Base-by-base conservation (phyloP, 345 rosid genomes). In the Citrus glauca region DNA sequence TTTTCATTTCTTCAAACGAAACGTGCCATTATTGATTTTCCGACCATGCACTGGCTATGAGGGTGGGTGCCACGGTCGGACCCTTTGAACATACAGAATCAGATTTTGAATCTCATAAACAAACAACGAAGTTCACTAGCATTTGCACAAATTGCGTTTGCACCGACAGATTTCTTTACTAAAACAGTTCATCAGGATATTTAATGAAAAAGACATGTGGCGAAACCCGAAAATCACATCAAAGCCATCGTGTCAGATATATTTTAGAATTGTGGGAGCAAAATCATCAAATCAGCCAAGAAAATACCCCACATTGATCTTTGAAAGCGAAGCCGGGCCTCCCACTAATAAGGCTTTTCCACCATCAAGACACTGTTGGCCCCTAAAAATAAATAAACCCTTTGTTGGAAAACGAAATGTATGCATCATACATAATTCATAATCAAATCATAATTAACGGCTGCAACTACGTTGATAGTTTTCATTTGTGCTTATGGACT, bases 271-370 rank as follows among this genome's bases (percentile, higher is more conserved):
- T 45, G 57, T 22, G 17, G 2, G 57, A 17, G 57, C 35, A 69
- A n/a, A 35, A 74, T 62, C 27, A 62, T 40, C 32, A 37, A n/a
- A 59, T 37, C 35, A 7, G 10, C 19, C 55, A 19, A 16, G 17
- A 11, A 4, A 38, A 61, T 60, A 14, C 57, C 77, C 77, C 77
- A 74, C 59, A 27, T 74, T 40, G 69, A 74, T 74, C 56, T 73
- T 40, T 61, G 57, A 61, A n/a, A 59, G 40, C 42, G 77, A 61
- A 28, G 14, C 22, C 13, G 75, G n/a, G 6, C 35, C 35, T 25
- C 17, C 22, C 40, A 71, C 30, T 14, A 17, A 7, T 27, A 45
- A 70, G 32, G 56, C 27, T 53, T 16, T 53, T 38, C 28, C 20
- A 45, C 40, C 42, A 56, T 1, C 45, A 32, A 17, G 57, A 53